Evolutionary conservation across 2,329 filamentous ascomycete species (phyloP).

Genomic region (Penicillium sp.): DNA sequence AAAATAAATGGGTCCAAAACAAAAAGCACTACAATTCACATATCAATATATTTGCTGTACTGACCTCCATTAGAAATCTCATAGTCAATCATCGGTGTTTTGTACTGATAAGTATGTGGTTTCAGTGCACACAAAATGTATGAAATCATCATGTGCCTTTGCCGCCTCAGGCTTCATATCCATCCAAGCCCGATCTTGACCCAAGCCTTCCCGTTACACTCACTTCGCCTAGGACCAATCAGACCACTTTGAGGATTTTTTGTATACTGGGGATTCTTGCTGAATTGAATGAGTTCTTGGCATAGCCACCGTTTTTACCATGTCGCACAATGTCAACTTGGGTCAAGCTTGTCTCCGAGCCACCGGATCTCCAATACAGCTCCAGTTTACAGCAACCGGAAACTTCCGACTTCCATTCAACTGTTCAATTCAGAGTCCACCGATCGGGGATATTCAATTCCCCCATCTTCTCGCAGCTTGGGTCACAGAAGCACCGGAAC

Average conservation of each 20-base stretch:
- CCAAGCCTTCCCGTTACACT: background rate
- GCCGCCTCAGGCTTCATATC: background rate
- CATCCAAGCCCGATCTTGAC: background rate
- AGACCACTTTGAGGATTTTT: background rate
- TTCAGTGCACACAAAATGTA: background rate
- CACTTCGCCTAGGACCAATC: background rate
- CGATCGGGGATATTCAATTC: background rate
- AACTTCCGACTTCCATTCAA: background rate
- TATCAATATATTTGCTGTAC: too few relatives aligned
- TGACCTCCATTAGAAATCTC: too few relatives aligned
- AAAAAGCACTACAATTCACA: background rate
- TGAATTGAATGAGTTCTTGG: background rate
- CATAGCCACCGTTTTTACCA: background rate
- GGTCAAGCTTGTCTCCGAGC: conserved; percentile 3
- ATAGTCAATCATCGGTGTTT: too few relatives aligned
- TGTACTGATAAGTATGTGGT: conserved; percentile 10
- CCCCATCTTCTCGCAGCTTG: conserved; percentile 25
- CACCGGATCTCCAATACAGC: conserved; percentile 8
- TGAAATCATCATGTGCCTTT: background rate
- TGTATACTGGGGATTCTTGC: background rate
- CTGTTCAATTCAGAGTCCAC: background rate
- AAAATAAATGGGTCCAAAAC: conserved; percentile 1
- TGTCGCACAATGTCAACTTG: conserved; percentile 8
- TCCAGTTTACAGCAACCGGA: background rate
- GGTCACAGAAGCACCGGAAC: conserved; percentile 33